Percentiles rank a stretch among this genome's conserved stretches.
Conservation (phyloP, 2,329 filamentous ascomycete species). For the Microdochium bolleyi region DNA sequence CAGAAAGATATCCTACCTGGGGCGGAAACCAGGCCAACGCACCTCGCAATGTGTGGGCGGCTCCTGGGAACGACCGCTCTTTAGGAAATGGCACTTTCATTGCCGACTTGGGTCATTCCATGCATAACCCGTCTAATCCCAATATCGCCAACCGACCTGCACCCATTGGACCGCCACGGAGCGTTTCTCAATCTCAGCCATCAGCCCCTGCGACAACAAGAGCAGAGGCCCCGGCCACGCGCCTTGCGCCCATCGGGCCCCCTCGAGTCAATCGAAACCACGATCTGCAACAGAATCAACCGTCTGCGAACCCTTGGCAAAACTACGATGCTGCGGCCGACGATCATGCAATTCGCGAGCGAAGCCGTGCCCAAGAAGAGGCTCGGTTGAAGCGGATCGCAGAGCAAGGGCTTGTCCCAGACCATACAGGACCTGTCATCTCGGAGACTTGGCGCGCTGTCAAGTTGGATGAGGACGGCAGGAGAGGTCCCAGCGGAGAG, state of each 20-base stretch:
- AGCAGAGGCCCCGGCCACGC: conserved; percentile 5
- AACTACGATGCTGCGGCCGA: conserved; percentile 16
- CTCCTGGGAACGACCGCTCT: conserved; percentile 61
- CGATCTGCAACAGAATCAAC: conserved; percentile 3
- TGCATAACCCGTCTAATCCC: conserved; percentile 28
- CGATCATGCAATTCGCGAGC: conserved; percentile 34
- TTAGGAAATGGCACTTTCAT: conserved; percentile 75
- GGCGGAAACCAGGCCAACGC: conserved; percentile 31
- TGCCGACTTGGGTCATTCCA: conserved; percentile 45
- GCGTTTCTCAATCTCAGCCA: conserved; percentile 10
- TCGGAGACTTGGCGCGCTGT: conserved; percentile 43
- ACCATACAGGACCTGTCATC: conserved; percentile 37
- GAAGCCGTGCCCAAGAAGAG: conserved; percentile 26
- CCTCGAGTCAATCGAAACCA: conserved; percentile 10
- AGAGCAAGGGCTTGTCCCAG: conserved; percentile 35
- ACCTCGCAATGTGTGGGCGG: conserved; percentile 64
- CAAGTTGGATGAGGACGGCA: conserved; percentile 21
- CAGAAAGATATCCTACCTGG: conserved; percentile 45
- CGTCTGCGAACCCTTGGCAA: conserved; percentile 12
- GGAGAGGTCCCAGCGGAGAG: conserved; percentile 17
- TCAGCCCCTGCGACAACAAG: conserved; percentile 6
- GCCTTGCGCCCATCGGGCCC: conserved; percentile 20
- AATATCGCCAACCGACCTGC: conserved; percentile 30
- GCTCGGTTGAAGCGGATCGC: conserved; percentile 35
- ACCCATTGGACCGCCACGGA: conserved; percentile 30